Evolutionary conservation across 192 early-diverging fungal genomes (phyloP), one percentile per base, ranked within the genome.

Genomic region (Linnemannia hyalina): DNA sequence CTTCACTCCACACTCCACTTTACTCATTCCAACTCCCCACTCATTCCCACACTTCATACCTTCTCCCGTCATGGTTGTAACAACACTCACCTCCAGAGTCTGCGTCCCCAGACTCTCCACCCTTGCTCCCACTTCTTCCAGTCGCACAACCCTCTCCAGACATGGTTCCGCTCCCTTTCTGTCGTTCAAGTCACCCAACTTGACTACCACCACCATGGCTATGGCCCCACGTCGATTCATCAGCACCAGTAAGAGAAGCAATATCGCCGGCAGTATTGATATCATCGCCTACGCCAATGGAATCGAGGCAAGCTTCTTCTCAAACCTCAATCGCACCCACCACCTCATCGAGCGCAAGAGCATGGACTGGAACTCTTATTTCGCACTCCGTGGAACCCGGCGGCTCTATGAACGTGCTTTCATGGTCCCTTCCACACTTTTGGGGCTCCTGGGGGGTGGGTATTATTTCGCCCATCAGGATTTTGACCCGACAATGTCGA

Each of bases 311-410:
- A 65, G 29, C 29, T 65, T 65, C 26, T 65, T 65, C 13, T 32
- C 26, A 32, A 65, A 65, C 60, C 60, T 65, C 60, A 65, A 65
- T 29, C 29, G 60, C 26, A 13, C n/a, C 29, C 11, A 65, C 26
- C 26, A 54, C 23, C 38, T 46, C 40, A 4, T 29, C 41, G 57
- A 70, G 22, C 20, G 22, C 6, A 65, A 35, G n/a, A 82, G 57
- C 1, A 83, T 83, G 82, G 73, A 83, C 38, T 94, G 94, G 95
- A 87, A 92, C 10, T 89, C 93, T 38, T 95, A 94, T 80, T 95
- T 95, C 77, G 76, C 78, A 22, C 78, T 95, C 68, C 93, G 95
- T 46, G 83, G 89, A 36, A 92, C 90, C 36, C 92, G 95, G 65
- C 92, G 81, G 32, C 88, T 90, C 47, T 93, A 89, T 79, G 95